These are phyloP conservation scores for Leishmania tarentolae DNA, from an alignment of 208 protist species.

Conservation along the genomic window DNA sequence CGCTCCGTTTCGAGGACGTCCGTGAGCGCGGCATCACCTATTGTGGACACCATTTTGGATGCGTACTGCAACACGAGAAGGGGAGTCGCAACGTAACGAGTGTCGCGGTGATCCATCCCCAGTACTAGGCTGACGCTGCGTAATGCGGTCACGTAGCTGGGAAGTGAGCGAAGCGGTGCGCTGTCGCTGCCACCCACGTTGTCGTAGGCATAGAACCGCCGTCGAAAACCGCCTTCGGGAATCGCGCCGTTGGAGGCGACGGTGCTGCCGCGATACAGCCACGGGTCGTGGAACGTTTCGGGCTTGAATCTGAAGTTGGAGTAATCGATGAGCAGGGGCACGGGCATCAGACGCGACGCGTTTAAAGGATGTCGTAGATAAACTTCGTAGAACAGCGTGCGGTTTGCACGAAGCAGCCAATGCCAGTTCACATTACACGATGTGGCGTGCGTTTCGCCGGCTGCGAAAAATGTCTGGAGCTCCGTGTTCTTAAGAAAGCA, in stretches of 20 bases:
- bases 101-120: constrained; percentile 10
- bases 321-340: constrained; percentile 71
- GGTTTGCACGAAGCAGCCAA: constrained; percentile 36
- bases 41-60: constrained; percentile 38
- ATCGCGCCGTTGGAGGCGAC: constrained; percentile 7
- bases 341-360: constrained; percentile 47
- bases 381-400: constrained; percentile 70
- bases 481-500: constrained; percentile 51
- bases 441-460: constrained; percentile 41
- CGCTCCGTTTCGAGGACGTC: constrained; percentile 14
- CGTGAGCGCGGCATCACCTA: background rate
- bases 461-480: constrained; percentile 43
- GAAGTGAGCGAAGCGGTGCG: background rate
- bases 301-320: constrained; percentile 41
- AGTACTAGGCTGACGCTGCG: constrained; percentile 41
- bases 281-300: constrained; percentile 33
- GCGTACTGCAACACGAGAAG: constrained; percentile 64
- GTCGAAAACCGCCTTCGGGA: constrained; percentile 30
- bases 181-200: constrained; percentile 41
- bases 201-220: constrained; percentile 78
- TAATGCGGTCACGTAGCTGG: constrained; percentile 37
- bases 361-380: constrained; percentile 68
- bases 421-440: constrained; percentile 49
- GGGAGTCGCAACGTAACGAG: constrained; percentile 26
- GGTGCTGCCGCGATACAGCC: constrained; percentile 33